Conservation (phyloP, 1,284 basidiomycete genomes). For the Mycena sp. region DNA sequence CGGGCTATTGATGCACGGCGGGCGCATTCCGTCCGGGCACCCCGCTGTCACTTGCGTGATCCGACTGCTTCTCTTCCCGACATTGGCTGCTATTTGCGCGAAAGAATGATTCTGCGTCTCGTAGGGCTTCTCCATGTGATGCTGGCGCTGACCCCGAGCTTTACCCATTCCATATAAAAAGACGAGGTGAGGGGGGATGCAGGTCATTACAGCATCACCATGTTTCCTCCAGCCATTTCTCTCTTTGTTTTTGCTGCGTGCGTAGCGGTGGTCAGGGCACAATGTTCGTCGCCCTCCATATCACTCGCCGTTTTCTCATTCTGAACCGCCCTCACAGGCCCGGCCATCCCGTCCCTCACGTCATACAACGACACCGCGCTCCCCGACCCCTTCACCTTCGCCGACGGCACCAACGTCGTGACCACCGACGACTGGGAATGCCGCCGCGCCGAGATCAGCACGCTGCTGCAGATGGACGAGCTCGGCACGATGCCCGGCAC, state of each 20-base stretch:
- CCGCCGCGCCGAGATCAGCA: slow-evolving; percentile 55
- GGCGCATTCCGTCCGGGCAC: too few species aligned
- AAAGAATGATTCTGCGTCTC: too few species aligned
- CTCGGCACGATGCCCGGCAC: slow-evolving; percentile 54
- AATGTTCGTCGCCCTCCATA: background rate
- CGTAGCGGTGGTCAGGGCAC: background rate
- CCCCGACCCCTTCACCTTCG: slow-evolving; percentile 61
- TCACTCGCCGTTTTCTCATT: background rate
- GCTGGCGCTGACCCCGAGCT: background rate
- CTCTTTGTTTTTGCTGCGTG: background rate
- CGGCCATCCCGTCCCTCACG: slow-evolving; percentile 14
- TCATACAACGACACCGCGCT: slow-evolving; percentile 46
- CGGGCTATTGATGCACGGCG: too few species aligned
- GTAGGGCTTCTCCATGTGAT: too few species aligned
- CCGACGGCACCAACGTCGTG: slow-evolving; percentile 48
- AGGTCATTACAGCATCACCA: too few species aligned
- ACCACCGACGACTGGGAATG: slow-evolving; percentile 58
- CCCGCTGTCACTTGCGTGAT: background rate
- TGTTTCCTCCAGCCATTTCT: background rate
- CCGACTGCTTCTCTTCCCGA: background rate
- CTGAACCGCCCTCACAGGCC: slow-evolving; percentile 6
- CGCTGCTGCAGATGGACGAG: slow-evolving; percentile 59
- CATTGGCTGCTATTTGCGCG: too few species aligned
- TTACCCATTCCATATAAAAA: background rate
- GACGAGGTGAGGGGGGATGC: background rate